Percentiles rank a stretch among this genome's conserved stretches.
Evolutionary conservation across 2,329 filamentous ascomycete genomes (phyloP).

Genomic region (Colletotrichum sp.): DNA sequence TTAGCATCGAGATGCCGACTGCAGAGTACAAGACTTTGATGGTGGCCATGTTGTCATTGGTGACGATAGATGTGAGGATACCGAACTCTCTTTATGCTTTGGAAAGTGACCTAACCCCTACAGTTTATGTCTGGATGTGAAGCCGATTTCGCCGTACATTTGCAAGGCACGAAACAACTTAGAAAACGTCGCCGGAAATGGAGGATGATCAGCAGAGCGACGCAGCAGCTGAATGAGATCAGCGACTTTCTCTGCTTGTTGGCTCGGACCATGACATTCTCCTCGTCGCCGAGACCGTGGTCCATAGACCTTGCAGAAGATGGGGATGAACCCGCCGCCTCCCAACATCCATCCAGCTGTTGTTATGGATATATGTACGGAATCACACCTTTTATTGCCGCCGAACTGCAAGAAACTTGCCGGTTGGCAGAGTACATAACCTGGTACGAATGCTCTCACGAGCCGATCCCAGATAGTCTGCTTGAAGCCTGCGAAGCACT

Average conservation of each 20-base stretch:
- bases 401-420: not conserved
- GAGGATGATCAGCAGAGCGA: not conserved
- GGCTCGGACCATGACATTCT: not conserved
- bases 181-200: not conserved
- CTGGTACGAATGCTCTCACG: not conserved
- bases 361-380: slow-evolving; percentile 7
- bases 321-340: not conserved
- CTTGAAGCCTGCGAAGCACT: not conserved
- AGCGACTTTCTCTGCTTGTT: not conserved
- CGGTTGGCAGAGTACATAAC: not conserved
- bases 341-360: not conserved
- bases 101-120: not conserved
- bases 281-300: not conserved
- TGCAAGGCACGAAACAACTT: not conserved
- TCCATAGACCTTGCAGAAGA: not conserved
- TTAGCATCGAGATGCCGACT: not conserved
- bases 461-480: not conserved
- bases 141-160: not conserved
- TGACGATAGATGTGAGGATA: not conserved
- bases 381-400: not conserved
- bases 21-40: not conserved
- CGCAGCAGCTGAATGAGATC: not conserved
- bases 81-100: too few relatives aligned
- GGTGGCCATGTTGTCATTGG: not conserved
- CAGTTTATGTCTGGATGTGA: not conserved